Evolutionary conservation across 371 early-diverging fungal species (phyloP).

Genomic region (Dinochytrium kinnereticum): DNA sequence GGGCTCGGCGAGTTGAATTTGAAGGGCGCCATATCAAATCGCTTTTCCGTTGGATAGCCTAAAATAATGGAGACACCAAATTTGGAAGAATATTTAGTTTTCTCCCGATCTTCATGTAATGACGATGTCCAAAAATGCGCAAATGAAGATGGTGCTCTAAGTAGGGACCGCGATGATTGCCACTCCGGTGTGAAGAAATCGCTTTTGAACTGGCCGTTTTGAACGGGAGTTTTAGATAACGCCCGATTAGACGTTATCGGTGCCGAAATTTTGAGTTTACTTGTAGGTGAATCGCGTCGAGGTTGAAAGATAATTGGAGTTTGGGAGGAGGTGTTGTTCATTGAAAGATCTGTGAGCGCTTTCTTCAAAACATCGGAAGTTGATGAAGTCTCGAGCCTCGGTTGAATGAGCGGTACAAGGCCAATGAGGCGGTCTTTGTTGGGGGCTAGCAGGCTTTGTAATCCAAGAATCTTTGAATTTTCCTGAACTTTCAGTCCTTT

Average conservation of each 20-base stretch:
- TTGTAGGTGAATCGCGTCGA: too few species aligned
- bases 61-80: background rate
- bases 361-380: background rate
- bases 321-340: too few species aligned
- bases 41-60: background rate
- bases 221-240: background rate
- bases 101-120: background rate
- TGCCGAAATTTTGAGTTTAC: too few species aligned
- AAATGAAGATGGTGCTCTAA: slow-evolving; percentile 4
- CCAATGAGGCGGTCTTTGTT: too few species aligned
- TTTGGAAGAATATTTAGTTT: background rate
- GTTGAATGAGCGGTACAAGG: background rate
- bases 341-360: background rate
- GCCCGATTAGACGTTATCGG: too few species aligned
- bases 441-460: too few species aligned
- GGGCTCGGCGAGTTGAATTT: slow-evolving; percentile 81
- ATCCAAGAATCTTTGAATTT: too few species aligned
- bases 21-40: slow-evolving; percentile 48
- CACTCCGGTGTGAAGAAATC: background rate
- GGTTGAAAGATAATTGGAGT: too few species aligned
- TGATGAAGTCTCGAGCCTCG: background rate
- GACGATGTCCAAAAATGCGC: slow-evolving; percentile 2
- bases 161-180: background rate
- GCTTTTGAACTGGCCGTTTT: background rate
- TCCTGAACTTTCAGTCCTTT: too few species aligned